These are phyloP conservation scores for Amanita subjunquillea DNA, from an alignment of 768 basidiomycete species.

Conservation along the genomic window DNA sequence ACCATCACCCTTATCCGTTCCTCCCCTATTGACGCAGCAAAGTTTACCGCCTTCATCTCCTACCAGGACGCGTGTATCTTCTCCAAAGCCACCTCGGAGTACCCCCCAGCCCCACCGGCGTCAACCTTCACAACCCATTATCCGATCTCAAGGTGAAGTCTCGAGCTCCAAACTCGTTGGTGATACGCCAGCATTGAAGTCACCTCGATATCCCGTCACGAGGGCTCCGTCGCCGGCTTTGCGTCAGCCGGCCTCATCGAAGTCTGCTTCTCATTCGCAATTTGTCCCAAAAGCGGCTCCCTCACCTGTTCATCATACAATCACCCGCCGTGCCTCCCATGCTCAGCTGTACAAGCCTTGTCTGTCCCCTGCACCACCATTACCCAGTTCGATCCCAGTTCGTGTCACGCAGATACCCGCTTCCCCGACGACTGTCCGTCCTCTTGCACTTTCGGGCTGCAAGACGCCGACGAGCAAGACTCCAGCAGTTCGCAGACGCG, in stretches of 20 bases:
- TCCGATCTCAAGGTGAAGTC: not conserved
- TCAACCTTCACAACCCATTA: not conserved
- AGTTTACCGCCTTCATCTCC: constrained; percentile 11
- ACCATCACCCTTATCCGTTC: constrained; percentile 20
- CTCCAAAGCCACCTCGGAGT: not conserved
- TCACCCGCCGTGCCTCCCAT: constrained; percentile 12
- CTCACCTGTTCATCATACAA: constrained; percentile 1
- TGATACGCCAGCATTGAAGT: constrained; percentile 10
- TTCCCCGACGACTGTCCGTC: not conserved
- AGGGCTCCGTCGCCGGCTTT: constrained; percentile 2
- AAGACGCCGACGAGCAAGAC: not conserved
- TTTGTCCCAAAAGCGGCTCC: not conserved
- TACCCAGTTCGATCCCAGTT: constrained; percentile 2
- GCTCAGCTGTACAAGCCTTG: constrained; percentile 9
- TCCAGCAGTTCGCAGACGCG: not conserved
- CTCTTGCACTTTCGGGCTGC: not conserved
- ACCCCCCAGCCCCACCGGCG: not conserved
- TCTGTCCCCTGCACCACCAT: constrained; percentile 1
- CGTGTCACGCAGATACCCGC: not conserved
- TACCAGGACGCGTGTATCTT: constrained; percentile 1
- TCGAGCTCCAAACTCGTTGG: constrained; percentile 10
- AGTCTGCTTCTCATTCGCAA: not conserved
- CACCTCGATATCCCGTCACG: constrained; percentile 4
- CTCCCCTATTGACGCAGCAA: constrained; percentile 7
- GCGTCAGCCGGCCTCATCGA: constrained; percentile 4